Conservation (phyloP, 805 yeast genomes). For the Yamadazyma phyllophila region DNA sequence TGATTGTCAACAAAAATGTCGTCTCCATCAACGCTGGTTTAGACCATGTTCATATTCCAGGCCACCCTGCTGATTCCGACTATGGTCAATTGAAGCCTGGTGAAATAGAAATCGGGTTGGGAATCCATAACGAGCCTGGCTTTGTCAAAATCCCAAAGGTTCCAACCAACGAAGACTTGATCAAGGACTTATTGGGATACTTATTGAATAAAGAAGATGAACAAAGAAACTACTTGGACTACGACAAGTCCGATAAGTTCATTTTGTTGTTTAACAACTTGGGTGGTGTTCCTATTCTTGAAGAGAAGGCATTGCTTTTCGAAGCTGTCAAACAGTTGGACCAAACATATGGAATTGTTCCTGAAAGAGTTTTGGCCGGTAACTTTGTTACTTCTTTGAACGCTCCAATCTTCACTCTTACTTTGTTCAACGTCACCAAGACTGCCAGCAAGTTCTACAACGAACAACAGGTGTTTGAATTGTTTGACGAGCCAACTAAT, state of each 20-base stretch:
- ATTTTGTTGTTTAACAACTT: slow-evolving; percentile 32
- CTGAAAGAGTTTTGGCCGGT: slow-evolving; percentile 31
- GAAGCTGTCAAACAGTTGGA: slow-evolving; percentile 22
- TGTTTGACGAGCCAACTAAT: slow-evolving; percentile 28
- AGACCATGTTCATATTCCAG: slow-evolving; percentile 38
- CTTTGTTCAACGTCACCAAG: slow-evolving; percentile 32
- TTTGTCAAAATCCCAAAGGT: slow-evolving; percentile 26
- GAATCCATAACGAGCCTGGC: slow-evolving; percentile 42
- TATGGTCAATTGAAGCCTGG: slow-evolving; percentile 24
- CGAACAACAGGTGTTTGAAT: slow-evolving; percentile 21
- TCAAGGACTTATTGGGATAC: slow-evolving; percentile 22
- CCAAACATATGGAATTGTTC: slow-evolving; percentile 22
- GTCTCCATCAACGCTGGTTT: slow-evolving; percentile 37
- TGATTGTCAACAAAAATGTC: slow-evolving; percentile 21
- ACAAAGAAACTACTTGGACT: slow-evolving; percentile 30
- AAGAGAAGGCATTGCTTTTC: slow-evolving; percentile 25
- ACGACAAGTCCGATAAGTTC: slow-evolving; percentile 25
- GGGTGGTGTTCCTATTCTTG: slow-evolving; percentile 37
- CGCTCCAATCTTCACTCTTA: slow-evolving; percentile 37
- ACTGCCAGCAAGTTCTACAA: slow-evolving; percentile 21
- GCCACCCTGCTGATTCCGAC: slow-evolving; percentile 23
- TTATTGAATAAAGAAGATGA: slow-evolving; percentile 23
- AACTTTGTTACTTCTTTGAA: slow-evolving; percentile 35
- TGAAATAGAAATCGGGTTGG: slow-evolving; percentile 35
- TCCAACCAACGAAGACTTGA: slow-evolving; percentile 31